phyloP scores from a whole-genome alignment of 176 grass and related monocot species.

The Pontederia crassipes region DNA sequence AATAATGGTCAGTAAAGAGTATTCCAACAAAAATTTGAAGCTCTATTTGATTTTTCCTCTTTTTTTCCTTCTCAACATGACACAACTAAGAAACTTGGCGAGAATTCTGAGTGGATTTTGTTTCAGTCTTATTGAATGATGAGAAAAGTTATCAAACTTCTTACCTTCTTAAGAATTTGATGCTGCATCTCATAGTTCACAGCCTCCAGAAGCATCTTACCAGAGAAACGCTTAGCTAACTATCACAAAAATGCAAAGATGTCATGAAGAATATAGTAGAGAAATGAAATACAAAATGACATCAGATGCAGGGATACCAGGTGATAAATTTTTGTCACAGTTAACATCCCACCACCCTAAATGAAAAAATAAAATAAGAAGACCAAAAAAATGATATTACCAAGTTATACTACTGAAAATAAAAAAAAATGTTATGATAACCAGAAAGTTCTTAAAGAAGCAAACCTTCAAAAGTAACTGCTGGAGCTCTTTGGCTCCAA shows the following conservation, averaged over 20 bases:
- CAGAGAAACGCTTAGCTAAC: slow-evolving; percentile 78
- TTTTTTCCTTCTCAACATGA: too few species aligned
- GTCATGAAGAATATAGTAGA: slow-evolving; percentile 14
- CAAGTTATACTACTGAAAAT: slow-evolving; percentile 12
- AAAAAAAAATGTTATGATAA: slow-evolving; percentile 6
- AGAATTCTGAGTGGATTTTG: background rate
- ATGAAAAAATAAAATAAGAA: background rate
- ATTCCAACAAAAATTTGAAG: too few species aligned
- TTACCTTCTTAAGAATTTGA: slow-evolving; percentile 83
- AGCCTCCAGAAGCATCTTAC: slow-evolving; percentile 64
- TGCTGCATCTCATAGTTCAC: slow-evolving; percentile 95
- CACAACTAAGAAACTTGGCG: too few species aligned
- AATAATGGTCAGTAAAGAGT: too few species aligned
- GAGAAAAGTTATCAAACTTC: background rate
- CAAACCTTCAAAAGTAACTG: slow-evolving; percentile 65
- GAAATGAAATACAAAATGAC: slow-evolving; percentile 8
- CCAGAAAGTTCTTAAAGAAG: slow-evolving; percentile 9
- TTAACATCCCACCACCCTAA: slow-evolving; percentile 77
- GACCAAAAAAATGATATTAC: slow-evolving; percentile 16
- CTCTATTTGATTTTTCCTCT: too few species aligned
- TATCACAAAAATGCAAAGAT: slow-evolving; percentile 35
- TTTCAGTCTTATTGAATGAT: background rate
- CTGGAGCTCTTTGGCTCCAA: slow-evolving; percentile 67
- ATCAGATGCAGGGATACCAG: slow-evolving; percentile 33
- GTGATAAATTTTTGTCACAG: slow-evolving; percentile 63